Conservation (phyloP, 805 yeast genomes). For the Candida ortonii region DNA sequence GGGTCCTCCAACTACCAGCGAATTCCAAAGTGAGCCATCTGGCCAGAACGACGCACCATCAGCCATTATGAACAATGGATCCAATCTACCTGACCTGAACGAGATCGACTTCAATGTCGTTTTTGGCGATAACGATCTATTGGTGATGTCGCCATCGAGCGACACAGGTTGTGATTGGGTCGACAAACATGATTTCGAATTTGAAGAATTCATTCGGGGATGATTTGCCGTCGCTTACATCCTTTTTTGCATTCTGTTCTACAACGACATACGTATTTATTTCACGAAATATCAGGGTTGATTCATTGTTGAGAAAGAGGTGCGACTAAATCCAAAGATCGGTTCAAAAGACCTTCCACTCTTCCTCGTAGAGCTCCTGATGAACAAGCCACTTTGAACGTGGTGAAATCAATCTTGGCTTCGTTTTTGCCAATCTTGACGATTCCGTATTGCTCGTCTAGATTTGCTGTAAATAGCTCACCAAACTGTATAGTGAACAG, state of each 20-base stretch:
- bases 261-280: constrained; percentile 1
- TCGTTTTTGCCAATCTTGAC: constrained; percentile 72
- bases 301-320: constrained; percentile 55
- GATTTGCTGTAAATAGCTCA: constrained; percentile 51
- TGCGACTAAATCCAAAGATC: constrained; percentile 79
- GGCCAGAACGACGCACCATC: no score
- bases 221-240: no score
- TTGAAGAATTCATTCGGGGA: constrained; percentile 29
- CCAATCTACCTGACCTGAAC: no score
- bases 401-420: constrained; percentile 65
- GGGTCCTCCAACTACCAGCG: no score
- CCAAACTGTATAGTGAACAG: constrained; percentile 87
- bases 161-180: constrained; percentile 62
- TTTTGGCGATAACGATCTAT: constrained; percentile 19
- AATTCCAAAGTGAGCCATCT: no score
- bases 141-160: constrained; percentile 29
- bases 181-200: constrained; percentile 45
- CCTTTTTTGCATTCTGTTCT: no score
- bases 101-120: constrained; percentile 29
- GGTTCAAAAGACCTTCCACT: constrained; percentile 71
- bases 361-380: constrained; percentile 78
- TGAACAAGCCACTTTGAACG: constrained; percentile 64
- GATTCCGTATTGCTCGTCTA: constrained; percentile 46
- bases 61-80: no score
- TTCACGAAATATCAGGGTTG: background rate